Base-by-base conservation (phyloP, 306 rosid species). In the Alnus rubra region DNA sequence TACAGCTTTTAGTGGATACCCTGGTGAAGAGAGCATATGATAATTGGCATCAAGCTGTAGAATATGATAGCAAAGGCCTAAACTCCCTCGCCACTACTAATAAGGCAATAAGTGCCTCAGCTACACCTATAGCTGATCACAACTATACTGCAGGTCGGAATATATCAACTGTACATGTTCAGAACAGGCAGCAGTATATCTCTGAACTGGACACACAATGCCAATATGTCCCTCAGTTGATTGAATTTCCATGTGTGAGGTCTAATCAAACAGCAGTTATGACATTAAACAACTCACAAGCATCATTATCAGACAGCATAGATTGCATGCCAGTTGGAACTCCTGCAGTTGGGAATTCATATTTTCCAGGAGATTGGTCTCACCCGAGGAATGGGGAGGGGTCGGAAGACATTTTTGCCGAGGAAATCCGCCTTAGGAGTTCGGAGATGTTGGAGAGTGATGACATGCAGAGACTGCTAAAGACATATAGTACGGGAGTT, bases 41-140 rank as follows among this genome's bases (percentile, higher is more conserved):
- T n/a, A 91, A 90, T 74, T 91, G 98, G 98, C 87, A 91, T 62
- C 93, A 87, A 81, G 95, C 90, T 52, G 64, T 85, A 49, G 98
- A 93, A 86, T 93, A 91, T 75, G 93, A 93, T 75, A 90, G 91
- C 11, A 81, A 90, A 85, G 84, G 89, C 65, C 76, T 92, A 37
- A 87, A 75, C 78, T 84, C 92, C 51, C 74, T 87, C 0, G 54
- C 79, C 9, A 79, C 67, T 63, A 47, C 84, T 16, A 83, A 75
- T 81, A 82, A 84, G 76, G 87, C 76, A 5, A 51, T 81, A 49
- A 82, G 52, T 76, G 76, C 90, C 59, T 35, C 77, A 48, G 73
- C 86, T 47, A 33, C 87, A 48, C 78, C 84, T 8, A 69, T 76
- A 42, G 69, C 84, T 69, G 76, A 74, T 37, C 87, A 82, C 63